Percentiles rank a stretch among this genome's conserved stretches.
These are phyloP conservation scores for Globisporangium carolinianum DNA, from an alignment of 352 stramenopile species.

Conservation along the genomic window DNA sequence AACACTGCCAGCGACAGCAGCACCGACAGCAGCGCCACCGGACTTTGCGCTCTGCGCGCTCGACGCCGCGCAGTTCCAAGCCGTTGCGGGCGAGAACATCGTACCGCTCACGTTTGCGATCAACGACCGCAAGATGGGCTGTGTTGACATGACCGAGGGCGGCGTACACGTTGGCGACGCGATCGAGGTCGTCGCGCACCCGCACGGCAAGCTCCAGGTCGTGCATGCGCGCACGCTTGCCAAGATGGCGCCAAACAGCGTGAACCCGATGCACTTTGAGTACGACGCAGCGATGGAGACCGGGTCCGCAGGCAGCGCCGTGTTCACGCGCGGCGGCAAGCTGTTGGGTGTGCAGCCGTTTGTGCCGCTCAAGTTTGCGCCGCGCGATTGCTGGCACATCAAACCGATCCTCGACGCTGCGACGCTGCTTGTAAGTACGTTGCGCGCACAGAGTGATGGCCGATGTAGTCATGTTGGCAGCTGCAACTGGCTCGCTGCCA, in stretches of 20 bases:
- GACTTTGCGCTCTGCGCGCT: slow-evolving; percentile 52
- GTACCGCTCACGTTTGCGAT: slow-evolving; percentile 37
- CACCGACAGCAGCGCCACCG: not conserved
- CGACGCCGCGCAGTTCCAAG: slow-evolving; percentile 40
- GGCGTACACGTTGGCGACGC: slow-evolving; percentile 14
- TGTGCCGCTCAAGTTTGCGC: slow-evolving; percentile 23
- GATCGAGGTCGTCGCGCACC: slow-evolving; percentile 54
- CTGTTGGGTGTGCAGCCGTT: slow-evolving; percentile 48
- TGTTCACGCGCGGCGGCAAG: slow-evolving; percentile 57
- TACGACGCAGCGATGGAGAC: slow-evolving; percentile 39
- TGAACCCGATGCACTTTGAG: slow-evolving; percentile 40
- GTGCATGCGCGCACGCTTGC: slow-evolving; percentile 28
- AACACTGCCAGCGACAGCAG: slow-evolving; percentile 4
- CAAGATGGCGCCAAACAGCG: slow-evolving; percentile 40
- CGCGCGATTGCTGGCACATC: slow-evolving; percentile 38
- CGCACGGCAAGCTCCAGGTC: slow-evolving; percentile 48
- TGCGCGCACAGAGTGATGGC: not conserved
- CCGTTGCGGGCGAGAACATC: slow-evolving; percentile 36
- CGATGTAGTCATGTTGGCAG: slow-evolving; percentile 1
- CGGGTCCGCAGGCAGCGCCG: slow-evolving; percentile 25
- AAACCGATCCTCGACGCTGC: slow-evolving; percentile 42
- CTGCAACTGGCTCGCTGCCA: not conserved
- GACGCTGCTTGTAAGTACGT: slow-evolving; percentile 57
- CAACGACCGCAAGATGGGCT: slow-evolving; percentile 57
- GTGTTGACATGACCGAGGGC: slow-evolving; percentile 12